Percentiles rank a stretch among this genome's conserved stretches.
Evolutionary conservation across 495 filamentous ascomycete species (phyloP).

Genomic region (Barbatosphaeria neglecta): DNA sequence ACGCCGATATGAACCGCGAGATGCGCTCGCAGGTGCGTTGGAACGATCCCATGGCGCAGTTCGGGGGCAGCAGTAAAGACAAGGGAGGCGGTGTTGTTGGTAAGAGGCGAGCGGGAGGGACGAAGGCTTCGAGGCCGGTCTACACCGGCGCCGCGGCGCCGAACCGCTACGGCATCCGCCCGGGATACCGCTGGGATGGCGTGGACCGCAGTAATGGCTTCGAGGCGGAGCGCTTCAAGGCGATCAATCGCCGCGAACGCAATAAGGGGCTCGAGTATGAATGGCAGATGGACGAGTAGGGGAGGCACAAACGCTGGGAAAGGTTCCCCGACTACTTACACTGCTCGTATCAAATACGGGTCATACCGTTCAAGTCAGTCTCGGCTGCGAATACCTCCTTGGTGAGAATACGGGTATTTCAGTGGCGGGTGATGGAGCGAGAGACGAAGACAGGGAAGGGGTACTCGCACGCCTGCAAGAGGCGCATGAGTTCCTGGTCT

Average conservation of each 20-base stretch:
- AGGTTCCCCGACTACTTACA: no score
- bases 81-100: conserved; percentile 5
- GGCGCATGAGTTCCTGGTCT: no score
- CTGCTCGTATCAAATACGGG: no score
- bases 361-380: no score
- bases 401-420: no score
- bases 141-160: conserved; percentile 73
- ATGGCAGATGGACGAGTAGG: conserved; percentile 88
- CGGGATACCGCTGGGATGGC: conserved; percentile 93
- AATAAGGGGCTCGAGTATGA: conserved; percentile 72
- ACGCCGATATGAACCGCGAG: conserved; percentile 73
- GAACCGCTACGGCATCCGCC: conserved; percentile 89
- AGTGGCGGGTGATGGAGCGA: no score
- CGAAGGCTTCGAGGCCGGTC: conserved; percentile 41
- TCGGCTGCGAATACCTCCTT: no score
- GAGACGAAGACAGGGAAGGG: no score
- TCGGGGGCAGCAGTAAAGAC: conserved; percentile 38
- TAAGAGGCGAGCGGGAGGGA: conserved; percentile 20
- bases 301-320: background rate
- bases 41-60: conserved; percentile 87
- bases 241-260: conserved; percentile 62
- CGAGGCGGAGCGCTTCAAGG: conserved; percentile 87
- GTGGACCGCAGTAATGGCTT: conserved; percentile 92
- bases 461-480: no score
- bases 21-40: conserved; percentile 63